Evolutionary conservation across 202 grass and related monocot species (phyloP), one percentile per base, ranked within the genome.

Genomic region (Sporobolus alterniflorus): DNA sequence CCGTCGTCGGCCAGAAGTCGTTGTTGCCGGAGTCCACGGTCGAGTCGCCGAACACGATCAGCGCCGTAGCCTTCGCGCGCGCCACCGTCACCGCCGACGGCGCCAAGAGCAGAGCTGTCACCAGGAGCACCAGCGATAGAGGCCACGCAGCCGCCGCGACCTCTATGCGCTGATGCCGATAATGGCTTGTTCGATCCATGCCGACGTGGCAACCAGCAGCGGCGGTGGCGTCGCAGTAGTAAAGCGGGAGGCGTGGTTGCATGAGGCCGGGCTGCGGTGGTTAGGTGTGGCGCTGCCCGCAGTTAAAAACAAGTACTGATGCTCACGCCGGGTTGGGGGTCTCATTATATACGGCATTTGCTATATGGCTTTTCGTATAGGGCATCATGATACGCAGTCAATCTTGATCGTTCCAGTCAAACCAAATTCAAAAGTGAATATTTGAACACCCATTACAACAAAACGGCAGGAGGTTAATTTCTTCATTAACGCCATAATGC

Each of bases 11-110:
- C 28, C 85, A 18, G 22, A 9, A 54, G 77, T 90, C 75, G 70
- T 93, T 93, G 78, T 90, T 90, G 10, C 87, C 91, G 14, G 91
- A 30, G 85, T 90, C 87, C 10, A 93, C 87, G n/a, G 87, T 89
- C 2, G 91, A 93, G 76, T 93, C 87, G 11, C 91, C 91, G 69
- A 93, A 93, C 75, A 88, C 76, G 72, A 90, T 85, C 54, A 93
- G 32, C 25, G 91, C 85, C 59, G 91, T 86, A 47, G 83, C 78
- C 5, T 73, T 68, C 39, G 78, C 85, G 2, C 18, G 16, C 44
- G 10, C 76, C 15, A 10, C 3, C 6, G 1, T 39, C 36, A 39
- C 20, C 71, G 69, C 31, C 9, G 47, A 1, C 31, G 26, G 20
- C 54, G 40, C 11, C 9, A 85, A 12, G 6, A 55, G 3, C 20